Conservation (phyloP, 2,329 filamentous ascomycete genomes). For the Aspergillus aculeatinus region DNA sequence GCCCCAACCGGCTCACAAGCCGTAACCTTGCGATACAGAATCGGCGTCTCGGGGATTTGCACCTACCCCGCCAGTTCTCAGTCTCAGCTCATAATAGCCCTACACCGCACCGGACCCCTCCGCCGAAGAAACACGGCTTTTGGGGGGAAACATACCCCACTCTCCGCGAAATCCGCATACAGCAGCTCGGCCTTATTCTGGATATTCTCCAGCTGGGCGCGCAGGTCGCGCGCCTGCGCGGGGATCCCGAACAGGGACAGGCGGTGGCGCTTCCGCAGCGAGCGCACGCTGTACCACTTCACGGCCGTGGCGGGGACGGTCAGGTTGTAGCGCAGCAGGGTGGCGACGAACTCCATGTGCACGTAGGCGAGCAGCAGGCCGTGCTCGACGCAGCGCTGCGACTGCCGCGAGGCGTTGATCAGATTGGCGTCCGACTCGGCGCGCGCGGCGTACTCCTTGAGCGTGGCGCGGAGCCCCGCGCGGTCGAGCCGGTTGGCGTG, state of each 20-base stretch:
- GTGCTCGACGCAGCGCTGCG: conserved; percentile 9
- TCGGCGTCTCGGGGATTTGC: conserved; percentile 1
- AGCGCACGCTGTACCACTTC: conserved; percentile 16
- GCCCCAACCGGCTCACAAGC: not conserved
- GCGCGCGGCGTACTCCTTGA: conserved; percentile 18
- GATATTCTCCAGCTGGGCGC: conserved; percentile 2
- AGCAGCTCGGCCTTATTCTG: conserved; percentile 9
- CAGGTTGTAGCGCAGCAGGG: conserved; percentile 13
- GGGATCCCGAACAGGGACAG: conserved; percentile 8
- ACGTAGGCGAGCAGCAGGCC: conserved; percentile 15
- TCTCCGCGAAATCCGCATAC: conserved; percentile 9
- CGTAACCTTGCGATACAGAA: conserved; percentile 7
- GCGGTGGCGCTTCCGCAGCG: conserved; percentile 12
- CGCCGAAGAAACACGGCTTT: not conserved
- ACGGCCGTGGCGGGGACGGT: conserved; percentile 10
- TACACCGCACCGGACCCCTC: too few species aligned
- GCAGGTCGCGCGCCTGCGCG: conserved; percentile 5
- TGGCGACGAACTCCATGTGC: conserved; percentile 16
- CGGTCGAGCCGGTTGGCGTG: conserved; percentile 15
- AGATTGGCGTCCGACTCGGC: conserved; percentile 18
- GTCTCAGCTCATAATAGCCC: too few species aligned
- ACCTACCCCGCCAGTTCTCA: not conserved
- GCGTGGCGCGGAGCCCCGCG: conserved; percentile 11
- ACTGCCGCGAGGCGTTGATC: conserved; percentile 12
- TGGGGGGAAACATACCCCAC: not conserved